Base-by-base conservation (phyloP, 2,329 filamentous ascomycete genomes). In the Epichloe baconii region DNA sequence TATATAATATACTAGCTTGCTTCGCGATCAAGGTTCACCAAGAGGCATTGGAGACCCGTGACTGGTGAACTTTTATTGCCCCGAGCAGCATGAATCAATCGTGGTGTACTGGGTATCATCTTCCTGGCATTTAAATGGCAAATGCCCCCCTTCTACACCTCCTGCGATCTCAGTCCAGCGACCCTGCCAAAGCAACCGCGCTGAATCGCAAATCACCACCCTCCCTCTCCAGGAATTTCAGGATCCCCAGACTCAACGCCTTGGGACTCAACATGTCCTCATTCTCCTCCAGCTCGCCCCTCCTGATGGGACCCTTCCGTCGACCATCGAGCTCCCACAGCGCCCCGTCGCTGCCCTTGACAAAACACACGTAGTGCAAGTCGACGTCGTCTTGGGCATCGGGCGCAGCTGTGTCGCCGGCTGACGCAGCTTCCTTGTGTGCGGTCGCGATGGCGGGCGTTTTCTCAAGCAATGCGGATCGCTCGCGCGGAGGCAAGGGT, bases 361-460 rank as follows among this genome's bases (percentile, higher is more conserved):
- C 86, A 68, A 97, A 98, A 63, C 88, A 93, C 45, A 97, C 91
- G 65, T 95, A 97, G 71, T 98, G 93, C 59, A 96, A 74, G 63
- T 96, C 91, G n/a, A 95, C 76, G 58, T 85, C 79, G 60, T 87
- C 86, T n/a, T 82, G 77, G 8, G 88, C 88, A 50, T 78, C 71
- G 0, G 93, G 91, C 1, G 90, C 87, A 12, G 74, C 63, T 1
- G 89, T 95, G 64, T 91, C 88, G 17, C 91, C 91, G 54, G 77
- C 72, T 7, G 76, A 76, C 5, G 91, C 93, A 14, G 88, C 89
- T 54, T 79, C 78, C 45, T 80, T 79, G 69, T 97, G 90, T 6
- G 88, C 90, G 5, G 70, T 73, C 50, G 94, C 90, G 47, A 97
- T 76, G 11, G 78, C 81, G 40, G 80, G 73, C 17, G 85, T 88